Conservation (phyloP, 1,284 basidiomycete species). For the Vanrija pseudolonga region DNA sequence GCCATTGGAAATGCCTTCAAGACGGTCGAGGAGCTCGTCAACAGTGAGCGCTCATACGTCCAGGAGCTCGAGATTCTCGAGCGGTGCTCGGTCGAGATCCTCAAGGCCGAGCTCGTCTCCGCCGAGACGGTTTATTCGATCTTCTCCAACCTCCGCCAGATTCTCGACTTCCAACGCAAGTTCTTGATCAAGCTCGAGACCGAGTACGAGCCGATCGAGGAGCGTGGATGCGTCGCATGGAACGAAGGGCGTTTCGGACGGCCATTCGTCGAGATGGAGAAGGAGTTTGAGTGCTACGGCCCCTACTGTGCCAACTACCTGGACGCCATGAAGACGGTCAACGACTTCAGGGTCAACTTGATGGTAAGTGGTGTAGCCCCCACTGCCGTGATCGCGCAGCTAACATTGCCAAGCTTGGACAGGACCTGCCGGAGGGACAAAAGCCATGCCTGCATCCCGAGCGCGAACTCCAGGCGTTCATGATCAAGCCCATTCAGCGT, state of each 20-base stretch:
- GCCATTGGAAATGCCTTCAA: constrained; percentile 38
- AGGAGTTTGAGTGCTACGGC: constrained; percentile 90
- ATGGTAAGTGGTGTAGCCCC: constrained; percentile 58
- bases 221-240: constrained; percentile 57
- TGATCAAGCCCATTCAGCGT: constrained; percentile 73
- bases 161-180: constrained; percentile 90
- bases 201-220: constrained; percentile 61
- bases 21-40: constrained; percentile 47
- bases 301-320: constrained; percentile 97
- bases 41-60: constrained; percentile 86
- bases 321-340: constrained; percentile 77
- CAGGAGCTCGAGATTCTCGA: constrained; percentile 97
- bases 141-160: constrained; percentile 91
- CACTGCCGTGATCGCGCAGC: not conserved
- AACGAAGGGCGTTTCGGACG: constrained; percentile 85
- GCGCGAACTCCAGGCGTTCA: constrained; percentile 74
- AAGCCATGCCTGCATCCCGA: constrained; percentile 44
- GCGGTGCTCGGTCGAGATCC: constrained; percentile 73
- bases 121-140: constrained; percentile 92
- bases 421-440: constrained; percentile 30
- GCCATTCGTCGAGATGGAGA: constrained; percentile 71
- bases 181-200: constrained; percentile 93
- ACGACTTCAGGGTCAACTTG: constrained; percentile 77
- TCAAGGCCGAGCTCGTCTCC: constrained; percentile 77
- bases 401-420: constrained; percentile 26